A percentile compares a stretch with the other conserved stretches of the same genome.
Conservation (phyloP, 306 rosid genomes). For the Medicago truncatula region MtrunA17r5.0-ANR NC_053045.1:42044001-42044500, state of each 20-base stretch:
- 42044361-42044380: constrained; percentile 94
- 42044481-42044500: constrained; percentile 47
- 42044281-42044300: constrained; percentile 70
- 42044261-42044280: constrained; percentile 70
- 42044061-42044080: constrained; percentile 65
- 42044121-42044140: constrained; percentile 61
- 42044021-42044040: constrained; percentile 76
- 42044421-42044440: constrained; percentile 59
- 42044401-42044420: constrained; percentile 78
- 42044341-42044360: constrained; percentile 81
- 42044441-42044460: constrained; percentile 58
- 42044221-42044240: constrained; percentile 65
- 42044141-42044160: constrained; percentile 46
- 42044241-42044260: constrained; percentile 54
- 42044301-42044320: constrained; percentile 60
- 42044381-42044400: constrained; percentile 80
- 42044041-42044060: constrained; percentile 61
- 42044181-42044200: constrained; percentile 65
- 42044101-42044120: constrained; percentile 58
- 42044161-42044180: constrained; percentile 53
- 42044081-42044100: constrained; percentile 53
- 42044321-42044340: constrained; percentile 83
- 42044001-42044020: constrained; percentile 59
- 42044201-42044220: constrained; percentile 59
- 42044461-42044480: constrained; percentile 52